These are phyloP conservation scores for Jamesozyma gamospora DNA, from an alignment of 805 yeast genomes.

Conservation along the genomic window DNA sequence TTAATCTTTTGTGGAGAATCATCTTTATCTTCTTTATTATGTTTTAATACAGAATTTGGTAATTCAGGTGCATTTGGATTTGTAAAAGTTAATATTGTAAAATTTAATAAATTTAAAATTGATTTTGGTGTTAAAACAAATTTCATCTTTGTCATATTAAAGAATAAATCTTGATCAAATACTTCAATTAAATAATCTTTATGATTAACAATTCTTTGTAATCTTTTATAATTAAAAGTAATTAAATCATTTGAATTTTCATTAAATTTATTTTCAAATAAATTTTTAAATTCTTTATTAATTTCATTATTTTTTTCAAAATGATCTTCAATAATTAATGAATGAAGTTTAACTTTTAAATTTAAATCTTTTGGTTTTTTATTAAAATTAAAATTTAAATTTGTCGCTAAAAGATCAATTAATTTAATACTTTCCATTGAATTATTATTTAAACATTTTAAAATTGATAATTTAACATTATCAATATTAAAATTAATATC, in stretches of 20 bases:
- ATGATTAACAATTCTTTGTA: conserved; percentile 48
- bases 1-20: conserved; percentile 66
- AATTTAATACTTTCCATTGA: conserved; percentile 56
- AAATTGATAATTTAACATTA: conserved; percentile 48
- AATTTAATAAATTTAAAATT: conserved; percentile 67
- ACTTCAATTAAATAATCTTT: conserved; percentile 47
- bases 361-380: conserved; percentile 53
- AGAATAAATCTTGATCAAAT: conserved; percentile 64
- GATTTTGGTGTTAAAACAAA: conserved; percentile 71
- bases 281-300: conserved; percentile 48
- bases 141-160: conserved; percentile 69
- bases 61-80: conserved; percentile 60
- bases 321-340: conserved; percentile 64
- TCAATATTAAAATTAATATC: conserved; percentile 69
- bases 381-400: conserved; percentile 48
- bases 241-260: conserved; percentile 43
- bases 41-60: conserved; percentile 63
- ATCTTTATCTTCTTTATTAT: conserved; percentile 47
- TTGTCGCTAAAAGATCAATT: conserved; percentile 62
- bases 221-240: conserved; percentile 46
- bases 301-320: conserved; percentile 53
- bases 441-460: conserved; percentile 54
- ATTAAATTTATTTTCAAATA: conserved; percentile 48
- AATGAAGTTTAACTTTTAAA: conserved; percentile 53
- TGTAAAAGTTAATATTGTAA: conserved; percentile 76